Evolutionary conservation across 1,284 basidiomycete genomes (phyloP), one percentile per base, ranked within the genome.

Genomic region (Ceratobasidium sp.): DNA sequence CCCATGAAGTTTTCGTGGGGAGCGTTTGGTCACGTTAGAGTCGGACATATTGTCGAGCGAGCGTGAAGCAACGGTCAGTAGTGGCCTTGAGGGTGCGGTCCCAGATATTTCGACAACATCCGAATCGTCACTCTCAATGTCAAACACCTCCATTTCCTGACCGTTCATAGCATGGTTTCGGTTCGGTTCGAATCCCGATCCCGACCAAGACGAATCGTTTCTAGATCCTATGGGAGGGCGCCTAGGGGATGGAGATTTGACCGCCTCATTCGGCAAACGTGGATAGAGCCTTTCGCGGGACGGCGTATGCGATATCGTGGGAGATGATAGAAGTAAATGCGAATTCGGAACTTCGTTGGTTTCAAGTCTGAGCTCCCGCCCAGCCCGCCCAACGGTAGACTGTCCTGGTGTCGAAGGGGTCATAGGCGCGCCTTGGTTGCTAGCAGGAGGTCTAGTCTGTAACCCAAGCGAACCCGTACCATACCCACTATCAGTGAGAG

Each of bases 261-360:
- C 32, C 12, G 10, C n/a, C 15, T 50, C 25, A 15, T 52, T 38
- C 12, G 58, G 58, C 20, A 64, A 22, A 38, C 58, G 58, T 12
- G 58, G 58, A n/a, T 64, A 64, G 27, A 64, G 27, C 34, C 58
- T 64, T 45, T 64, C 58, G 32, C 58, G 58, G 43, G 58, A 50
- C 17, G 58, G 58, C 13, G 58, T 64, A 29, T 40, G 45, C 10
- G 47, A n/a, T 7, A 17, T 29, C 7, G 45, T 20, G 45, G 58
- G 58, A 12, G 58, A 64, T 25, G 58, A 64, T 10, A 47, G 58
- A 2, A 64, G 31, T 8, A 45, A 35, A 29, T 50, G 58, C 13
- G 58, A 49, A n/a, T 47, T 52, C 2, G 29, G 32, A 29, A 25
- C 17, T 13, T 25, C 22, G 29, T 53, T 31, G 13, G 42, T 29